These are phyloP conservation scores for Ceratocystis huliohia DNA, from an alignment of 2,329 filamentous ascomycete species.

Conservation along the genomic window DNA sequence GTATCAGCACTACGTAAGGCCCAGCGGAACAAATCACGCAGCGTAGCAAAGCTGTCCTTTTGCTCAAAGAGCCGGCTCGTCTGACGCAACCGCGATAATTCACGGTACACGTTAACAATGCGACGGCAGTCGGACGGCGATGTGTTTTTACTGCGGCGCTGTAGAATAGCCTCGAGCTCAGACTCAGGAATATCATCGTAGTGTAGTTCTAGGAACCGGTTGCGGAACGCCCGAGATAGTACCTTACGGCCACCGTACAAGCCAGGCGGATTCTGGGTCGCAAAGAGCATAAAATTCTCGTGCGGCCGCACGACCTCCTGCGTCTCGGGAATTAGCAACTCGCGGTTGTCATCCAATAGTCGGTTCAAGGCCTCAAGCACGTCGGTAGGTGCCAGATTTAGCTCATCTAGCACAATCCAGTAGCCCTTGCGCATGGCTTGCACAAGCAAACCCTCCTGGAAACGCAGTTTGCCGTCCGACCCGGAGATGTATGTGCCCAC, in stretches of 20 bases:
- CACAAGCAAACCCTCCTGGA: slow-evolving; percentile 88
- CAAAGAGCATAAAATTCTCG: slow-evolving; percentile 93
- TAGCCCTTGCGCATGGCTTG: slow-evolving; percentile 84
- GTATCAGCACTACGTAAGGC: slow-evolving; percentile 73
- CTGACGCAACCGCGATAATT: slow-evolving; percentile 79
- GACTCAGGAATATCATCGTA: slow-evolving; percentile 96
- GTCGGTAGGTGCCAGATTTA: slow-evolving; percentile 93
- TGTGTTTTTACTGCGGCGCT: slow-evolving; percentile 71
- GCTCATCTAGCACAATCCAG: slow-evolving; percentile 96
- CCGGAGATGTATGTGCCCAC: slow-evolving; percentile 87
- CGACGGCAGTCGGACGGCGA: slow-evolving; percentile 81
- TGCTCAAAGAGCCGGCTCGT: slow-evolving; percentile 88
- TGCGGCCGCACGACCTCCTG: slow-evolving; percentile 89
- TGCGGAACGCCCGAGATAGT: slow-evolving; percentile 86
- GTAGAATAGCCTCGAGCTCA: slow-evolving; percentile 82
- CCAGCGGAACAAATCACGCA: slow-evolving; percentile 94
- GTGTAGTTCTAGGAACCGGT: slow-evolving; percentile 90
- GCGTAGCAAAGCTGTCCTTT: slow-evolving; percentile 90
- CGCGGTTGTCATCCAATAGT: slow-evolving; percentile 87
- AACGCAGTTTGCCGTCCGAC: slow-evolving; percentile 68
- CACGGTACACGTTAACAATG: slow-evolving; percentile 88
- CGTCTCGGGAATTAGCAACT: slow-evolving; percentile 90
- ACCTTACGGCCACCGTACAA: slow-evolving; percentile 91
- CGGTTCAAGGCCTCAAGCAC: slow-evolving; percentile 93
- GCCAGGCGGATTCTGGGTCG: slow-evolving; percentile 92